phyloP scores from a whole-genome alignment of 75 land plant species.

The Selaginella tamariscina region DNA sequence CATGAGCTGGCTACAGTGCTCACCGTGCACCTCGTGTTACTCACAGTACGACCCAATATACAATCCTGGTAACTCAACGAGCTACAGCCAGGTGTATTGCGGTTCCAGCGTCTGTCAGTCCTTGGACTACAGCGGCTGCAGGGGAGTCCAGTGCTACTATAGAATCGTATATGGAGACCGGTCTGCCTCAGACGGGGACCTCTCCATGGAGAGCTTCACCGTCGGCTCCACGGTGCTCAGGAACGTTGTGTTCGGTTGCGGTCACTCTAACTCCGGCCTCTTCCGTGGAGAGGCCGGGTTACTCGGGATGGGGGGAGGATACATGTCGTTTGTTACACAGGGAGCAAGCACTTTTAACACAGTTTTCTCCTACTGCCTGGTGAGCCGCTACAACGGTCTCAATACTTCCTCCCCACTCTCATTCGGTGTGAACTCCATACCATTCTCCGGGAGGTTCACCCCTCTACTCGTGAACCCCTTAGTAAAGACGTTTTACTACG shows the following conservation, averaged over 20 bases:
- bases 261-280: constrained; percentile 8
- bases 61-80: constrained; percentile 35
- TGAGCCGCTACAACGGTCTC: background rate
- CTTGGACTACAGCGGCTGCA: background rate
- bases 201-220: background rate
- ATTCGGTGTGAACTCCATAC: background rate
- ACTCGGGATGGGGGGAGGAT: constrained; percentile 5
- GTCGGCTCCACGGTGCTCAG: background rate
- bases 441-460: background rate
- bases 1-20: constrained; percentile 56
- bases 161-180: background rate
- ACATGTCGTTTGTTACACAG: background rate
- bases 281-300: constrained; percentile 4
- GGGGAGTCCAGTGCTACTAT: background rate
- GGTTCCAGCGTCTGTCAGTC: background rate
- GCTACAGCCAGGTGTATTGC: constrained; percentile 32
- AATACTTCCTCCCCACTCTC: background rate
- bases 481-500: constrained; percentile 21
- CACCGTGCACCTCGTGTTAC: constrained; percentile 52
- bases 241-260: constrained; percentile 1
- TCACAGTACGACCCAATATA: constrained; percentile 41
- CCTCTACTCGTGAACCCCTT: constrained; percentile 17
- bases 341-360: background rate
- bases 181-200: background rate
- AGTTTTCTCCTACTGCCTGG: constrained; percentile 6